A percentile compares a stretch with the other conserved stretches of the same genome.
These are phyloP conservation scores for Meira nashicola DNA, from an alignment of 1,284 basidiomycete genomes.

Conservation along the genomic window DNA sequence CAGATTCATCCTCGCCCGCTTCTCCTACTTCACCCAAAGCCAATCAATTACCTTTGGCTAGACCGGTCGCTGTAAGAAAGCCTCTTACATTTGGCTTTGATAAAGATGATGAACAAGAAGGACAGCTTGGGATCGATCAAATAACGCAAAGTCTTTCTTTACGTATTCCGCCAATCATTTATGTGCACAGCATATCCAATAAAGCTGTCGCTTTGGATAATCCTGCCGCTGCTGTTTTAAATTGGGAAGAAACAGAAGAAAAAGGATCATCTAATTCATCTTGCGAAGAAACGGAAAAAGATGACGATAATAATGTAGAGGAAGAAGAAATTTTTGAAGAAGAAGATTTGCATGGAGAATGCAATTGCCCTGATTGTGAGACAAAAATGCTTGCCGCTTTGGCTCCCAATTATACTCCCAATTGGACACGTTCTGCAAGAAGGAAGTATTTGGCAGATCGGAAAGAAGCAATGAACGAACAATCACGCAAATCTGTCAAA, in stretches of 20 bases:
- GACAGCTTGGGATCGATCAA: too few relatives aligned
- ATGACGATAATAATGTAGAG: background rate
- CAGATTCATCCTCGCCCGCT: background rate
- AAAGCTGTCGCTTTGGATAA: background rate
- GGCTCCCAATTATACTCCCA: background rate
- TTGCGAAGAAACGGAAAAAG: background rate
- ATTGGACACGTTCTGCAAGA: slow-evolving; percentile 5
- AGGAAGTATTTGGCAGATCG: slow-evolving; percentile 12
- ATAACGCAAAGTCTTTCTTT: background rate
- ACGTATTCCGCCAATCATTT: background rate
- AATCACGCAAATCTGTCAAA: background rate
- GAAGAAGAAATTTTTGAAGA: background rate
- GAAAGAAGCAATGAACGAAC: background rate
- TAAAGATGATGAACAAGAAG: background rate
- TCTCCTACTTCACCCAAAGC: background rate
- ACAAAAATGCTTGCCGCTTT: background rate
- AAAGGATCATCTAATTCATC: background rate
- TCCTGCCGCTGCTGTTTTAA: background rate
- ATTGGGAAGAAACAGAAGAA: slow-evolving; percentile 6
- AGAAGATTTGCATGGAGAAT: slow-evolving; percentile 3
- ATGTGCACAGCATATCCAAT: background rate
- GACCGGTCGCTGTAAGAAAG: slow-evolving; percentile 8
- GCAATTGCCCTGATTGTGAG: slow-evolving; percentile 9
- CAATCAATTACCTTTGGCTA: background rate
- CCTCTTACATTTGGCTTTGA: background rate